Percentiles rank a stretch among this genome's conserved stretches.
Evolutionary conservation across 192 early-diverging fungal genomes (phyloP).

Genomic region (Chytriomyces sp.): DNA sequence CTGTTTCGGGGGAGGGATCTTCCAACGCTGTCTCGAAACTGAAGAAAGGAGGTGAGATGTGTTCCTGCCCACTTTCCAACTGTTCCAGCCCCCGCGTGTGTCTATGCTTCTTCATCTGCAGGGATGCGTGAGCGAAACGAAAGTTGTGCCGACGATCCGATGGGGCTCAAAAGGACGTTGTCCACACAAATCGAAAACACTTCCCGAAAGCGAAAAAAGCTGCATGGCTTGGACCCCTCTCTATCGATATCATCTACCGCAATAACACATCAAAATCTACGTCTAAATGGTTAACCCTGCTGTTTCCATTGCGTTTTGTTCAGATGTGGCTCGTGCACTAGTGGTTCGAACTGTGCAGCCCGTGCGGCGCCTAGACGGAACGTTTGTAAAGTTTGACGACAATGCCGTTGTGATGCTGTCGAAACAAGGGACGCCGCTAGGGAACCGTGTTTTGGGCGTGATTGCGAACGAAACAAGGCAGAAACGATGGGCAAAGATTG

Average conservation of each 20-base stretch:
- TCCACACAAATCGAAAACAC: no score
- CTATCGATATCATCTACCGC: no score
- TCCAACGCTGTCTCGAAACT: conserved; percentile 65
- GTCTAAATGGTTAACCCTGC: background rate
- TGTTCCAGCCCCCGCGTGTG: background rate
- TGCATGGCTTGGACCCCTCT: no score
- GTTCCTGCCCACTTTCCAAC: no score
- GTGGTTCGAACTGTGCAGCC: conserved; percentile 91
- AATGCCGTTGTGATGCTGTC: conserved; percentile 96
- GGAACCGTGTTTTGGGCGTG: conserved; percentile 89
- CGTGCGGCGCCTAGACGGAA: conserved; percentile 86
- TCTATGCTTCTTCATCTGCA: no score
- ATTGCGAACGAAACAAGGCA: conserved; percentile 87
- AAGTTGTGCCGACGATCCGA: no score
- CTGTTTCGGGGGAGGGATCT: conserved; percentile 50
- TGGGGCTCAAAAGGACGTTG: no score
- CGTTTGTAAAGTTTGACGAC: conserved; percentile 93
- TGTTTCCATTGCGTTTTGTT: background rate
- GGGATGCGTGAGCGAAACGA: no score
- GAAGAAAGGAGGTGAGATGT: conserved; percentile 72
- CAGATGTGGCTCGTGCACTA: conserved; percentile 86
- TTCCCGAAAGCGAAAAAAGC: no score
- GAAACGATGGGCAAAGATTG: conserved; percentile 96
- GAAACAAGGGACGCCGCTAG: conserved; percentile 91
- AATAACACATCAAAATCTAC: background rate